These are phyloP conservation scores for Rhytidhysteron rufulum DNA, from an alignment of 2,329 filamentous ascomycete genomes.

Conservation along the genomic window DNA sequence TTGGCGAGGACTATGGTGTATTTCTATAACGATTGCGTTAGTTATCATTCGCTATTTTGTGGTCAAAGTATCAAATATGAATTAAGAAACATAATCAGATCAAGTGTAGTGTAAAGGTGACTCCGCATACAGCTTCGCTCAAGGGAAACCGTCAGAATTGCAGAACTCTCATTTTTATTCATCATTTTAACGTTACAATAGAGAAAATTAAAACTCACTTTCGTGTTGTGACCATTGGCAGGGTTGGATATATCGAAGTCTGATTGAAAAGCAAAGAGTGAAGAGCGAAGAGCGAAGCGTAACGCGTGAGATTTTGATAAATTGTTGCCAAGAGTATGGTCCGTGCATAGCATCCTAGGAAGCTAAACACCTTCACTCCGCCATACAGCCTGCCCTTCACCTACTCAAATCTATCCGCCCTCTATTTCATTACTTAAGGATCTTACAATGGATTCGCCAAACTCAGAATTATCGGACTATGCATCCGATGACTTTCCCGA, in stretches of 20 bases:
- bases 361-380: no score
- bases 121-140: conserved; percentile 40
- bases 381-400: no score
- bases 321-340: no score
- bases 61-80: background rate
- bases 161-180: conserved; percentile 47
- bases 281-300: no score
- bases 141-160: conserved; percentile 44
- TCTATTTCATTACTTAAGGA: background rate
- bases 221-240: no score
- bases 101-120: conserved; percentile 47
- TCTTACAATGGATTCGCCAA: conserved; percentile 49
- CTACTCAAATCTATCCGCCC: conserved; percentile 1
- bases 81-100: conserved; percentile 33
- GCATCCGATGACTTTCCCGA: conserved; percentile 61
- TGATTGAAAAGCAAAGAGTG: no score
- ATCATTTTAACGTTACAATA: conserved; percentile 40
- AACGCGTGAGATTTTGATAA: no score
- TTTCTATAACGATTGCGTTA: conserved; percentile 4
- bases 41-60: background rate
- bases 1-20: background rate
- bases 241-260: no score
- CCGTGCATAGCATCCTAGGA: no score
- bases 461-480: conserved; percentile 62
- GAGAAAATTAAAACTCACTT: no score